Percentiles rank a stretch among this genome's conserved stretches.
Evolutionary conservation across 441 rosid species (phyloP).

Genomic region (Gossypium schwendimanii): DNA sequence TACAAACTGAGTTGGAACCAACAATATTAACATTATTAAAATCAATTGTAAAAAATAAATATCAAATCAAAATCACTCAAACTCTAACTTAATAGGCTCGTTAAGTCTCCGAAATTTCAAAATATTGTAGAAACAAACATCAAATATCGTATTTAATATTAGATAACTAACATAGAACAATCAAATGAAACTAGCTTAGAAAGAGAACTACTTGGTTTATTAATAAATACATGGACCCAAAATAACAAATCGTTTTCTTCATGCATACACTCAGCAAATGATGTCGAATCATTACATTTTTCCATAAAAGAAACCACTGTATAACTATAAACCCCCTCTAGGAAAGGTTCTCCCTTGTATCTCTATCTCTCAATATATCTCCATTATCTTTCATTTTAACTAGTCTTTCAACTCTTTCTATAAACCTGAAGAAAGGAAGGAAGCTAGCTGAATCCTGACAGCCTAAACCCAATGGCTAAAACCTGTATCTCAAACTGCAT

Average conservation of each 20-base stretch:
- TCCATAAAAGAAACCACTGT: neutral
- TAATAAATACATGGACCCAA: neutral
- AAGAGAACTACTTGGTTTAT: neutral
- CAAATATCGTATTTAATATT: neutral
- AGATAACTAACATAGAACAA: neutral
- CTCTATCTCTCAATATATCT: neutral
- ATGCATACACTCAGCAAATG: constrained; percentile 2
- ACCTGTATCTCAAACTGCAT: constrained; percentile 23
- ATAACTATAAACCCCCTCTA: neutral
- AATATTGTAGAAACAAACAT: neutral
- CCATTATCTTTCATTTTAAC: neutral
- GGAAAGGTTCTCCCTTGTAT: neutral
- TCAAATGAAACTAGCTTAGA: neutral
- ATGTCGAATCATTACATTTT: constrained; percentile 7
- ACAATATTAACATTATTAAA: no score
- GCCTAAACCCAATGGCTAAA: constrained; percentile 18
- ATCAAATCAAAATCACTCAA: no score
- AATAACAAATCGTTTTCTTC: neutral
- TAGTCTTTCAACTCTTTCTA: neutral
- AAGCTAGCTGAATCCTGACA: neutral
- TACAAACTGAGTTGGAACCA: no score
- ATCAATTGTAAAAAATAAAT: no score
- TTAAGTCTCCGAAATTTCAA: neutral
- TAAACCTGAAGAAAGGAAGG: neutral
- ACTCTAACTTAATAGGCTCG: neutral